Conservation (phyloP, 2,329 filamentous ascomycete species). For the Aspergillus ochraceus region DNA sequence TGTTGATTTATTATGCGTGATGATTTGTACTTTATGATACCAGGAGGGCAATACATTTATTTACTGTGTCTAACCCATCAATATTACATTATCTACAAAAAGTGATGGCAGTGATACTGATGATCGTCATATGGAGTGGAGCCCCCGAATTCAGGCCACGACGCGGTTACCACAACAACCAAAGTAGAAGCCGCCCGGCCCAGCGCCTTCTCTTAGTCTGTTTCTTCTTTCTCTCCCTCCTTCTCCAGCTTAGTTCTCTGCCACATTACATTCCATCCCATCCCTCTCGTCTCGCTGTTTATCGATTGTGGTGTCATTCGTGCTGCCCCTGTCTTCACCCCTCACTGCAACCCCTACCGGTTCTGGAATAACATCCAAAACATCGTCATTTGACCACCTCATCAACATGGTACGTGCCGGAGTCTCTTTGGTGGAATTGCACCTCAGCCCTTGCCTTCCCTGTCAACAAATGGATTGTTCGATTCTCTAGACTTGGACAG, state of each 20-base stretch:
- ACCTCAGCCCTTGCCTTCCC: background rate
- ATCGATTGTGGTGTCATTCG: background rate
- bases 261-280: background rate
- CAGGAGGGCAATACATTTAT: background rate
- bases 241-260: background rate
- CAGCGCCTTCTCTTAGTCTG: background rate
- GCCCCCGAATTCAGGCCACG: background rate
- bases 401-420: background rate
- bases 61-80: background rate
- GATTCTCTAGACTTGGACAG: background rate
- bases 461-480: background rate
- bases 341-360: background rate
- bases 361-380: background rate
- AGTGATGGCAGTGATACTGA: too few relatives aligned
- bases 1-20: background rate
- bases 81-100: too few relatives aligned
- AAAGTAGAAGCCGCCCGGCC: background rate
- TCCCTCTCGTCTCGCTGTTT: background rate
- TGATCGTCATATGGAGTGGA: background rate
- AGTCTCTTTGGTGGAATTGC: background rate
- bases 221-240: conserved; percentile 1
- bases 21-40: conserved; percentile 1
- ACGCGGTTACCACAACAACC: conserved; percentile 24
- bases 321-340: conserved; percentile 2
- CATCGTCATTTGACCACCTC: background rate